Evolutionary conservation across 495 filamentous ascomycete genomes (phyloP).

Genomic region (Podospora pseudocomata): DNA sequence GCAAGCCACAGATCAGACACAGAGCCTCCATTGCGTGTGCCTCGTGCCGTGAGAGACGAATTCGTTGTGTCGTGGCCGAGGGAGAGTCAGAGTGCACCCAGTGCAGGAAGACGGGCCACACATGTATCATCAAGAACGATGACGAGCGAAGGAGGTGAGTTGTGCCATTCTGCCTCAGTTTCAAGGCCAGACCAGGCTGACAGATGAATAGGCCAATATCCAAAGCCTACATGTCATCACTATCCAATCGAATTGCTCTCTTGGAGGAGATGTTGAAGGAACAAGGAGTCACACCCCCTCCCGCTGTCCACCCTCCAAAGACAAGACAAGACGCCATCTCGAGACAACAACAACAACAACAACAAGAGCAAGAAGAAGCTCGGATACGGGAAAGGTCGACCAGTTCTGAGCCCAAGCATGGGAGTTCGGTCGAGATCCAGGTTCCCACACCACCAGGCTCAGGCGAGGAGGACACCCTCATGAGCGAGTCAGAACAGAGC

Average conservation of each 20-base stretch:
- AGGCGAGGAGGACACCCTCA: slow-evolving; percentile 27
- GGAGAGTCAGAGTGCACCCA: slow-evolving; percentile 51
- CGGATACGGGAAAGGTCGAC: slow-evolving; percentile 10
- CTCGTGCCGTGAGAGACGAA: slow-evolving; percentile 50
- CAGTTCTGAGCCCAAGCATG: slow-evolving; percentile 17
- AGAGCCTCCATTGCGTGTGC: slow-evolving; percentile 41
- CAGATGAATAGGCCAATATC: slow-evolving; percentile 46
- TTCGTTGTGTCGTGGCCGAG: slow-evolving; percentile 53
- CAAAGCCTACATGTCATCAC: slow-evolving; percentile 53
- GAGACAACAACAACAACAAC: slow-evolving; percentile 6
- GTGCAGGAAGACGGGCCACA: slow-evolving; percentile 48
- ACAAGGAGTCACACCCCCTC: slow-evolving; percentile 45
- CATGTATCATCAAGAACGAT: slow-evolving; percentile 56
- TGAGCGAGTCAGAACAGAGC: slow-evolving; percentile 18
- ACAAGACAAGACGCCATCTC: slow-evolving; percentile 41
- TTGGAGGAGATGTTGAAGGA: slow-evolving; percentile 50
- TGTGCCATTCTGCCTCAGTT: not conserved
- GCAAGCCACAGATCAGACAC: slow-evolving; percentile 37
- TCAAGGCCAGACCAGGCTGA: slow-evolving; percentile 3
- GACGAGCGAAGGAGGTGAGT: slow-evolving; percentile 50
- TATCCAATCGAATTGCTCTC: slow-evolving; percentile 49
- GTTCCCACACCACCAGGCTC: slow-evolving; percentile 30
- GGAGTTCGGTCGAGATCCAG: slow-evolving; percentile 21
- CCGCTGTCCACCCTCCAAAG: slow-evolving; percentile 51
- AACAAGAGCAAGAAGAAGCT: slow-evolving; percentile 15